Percentiles rank a stretch among this genome's conserved stretches.
These are phyloP conservation scores for Amphibolis antarctica DNA, from an alignment of 106 monocot genomes.

Conservation along the genomic window DNA sequence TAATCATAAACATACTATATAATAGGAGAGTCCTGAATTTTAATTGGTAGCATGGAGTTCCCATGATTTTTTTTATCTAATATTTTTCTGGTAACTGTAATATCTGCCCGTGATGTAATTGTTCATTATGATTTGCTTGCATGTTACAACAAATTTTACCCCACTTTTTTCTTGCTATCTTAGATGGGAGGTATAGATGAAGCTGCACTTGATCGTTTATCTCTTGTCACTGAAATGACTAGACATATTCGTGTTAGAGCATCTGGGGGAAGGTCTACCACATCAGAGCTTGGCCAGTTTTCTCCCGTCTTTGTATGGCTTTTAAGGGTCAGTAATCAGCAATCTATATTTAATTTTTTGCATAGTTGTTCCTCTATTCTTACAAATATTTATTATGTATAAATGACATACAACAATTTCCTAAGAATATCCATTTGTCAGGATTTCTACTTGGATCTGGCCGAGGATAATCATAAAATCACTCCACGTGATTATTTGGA, in stretches of 20 bases:
- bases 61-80: no score
- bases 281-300: constrained; percentile 23
- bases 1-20: no score
- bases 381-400: neutral
- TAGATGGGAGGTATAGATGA: constrained; percentile 99
- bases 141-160: no score
- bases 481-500: constrained; percentile 94
- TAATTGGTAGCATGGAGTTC: no score
- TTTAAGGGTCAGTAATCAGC: constrained; percentile 5
- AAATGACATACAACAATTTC: neutral
- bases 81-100: no score
- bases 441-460: constrained; percentile 93
- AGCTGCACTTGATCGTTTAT: constrained; percentile 88
- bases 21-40: no score
- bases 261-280: constrained; percentile 49
- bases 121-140: no score
- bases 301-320: constrained; percentile 37
- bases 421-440: constrained; percentile 11
- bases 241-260: constrained; percentile 94
- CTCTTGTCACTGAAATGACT: constrained; percentile 91
- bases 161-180: neutral
- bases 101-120: no score
- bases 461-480: constrained; percentile 63
- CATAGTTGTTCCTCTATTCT: neutral
- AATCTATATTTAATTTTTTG: neutral